These are phyloP conservation scores for Cladosporium sp. DNA, from an alignment of 2,329 filamentous ascomycete species.

Conservation along the genomic window DNA sequence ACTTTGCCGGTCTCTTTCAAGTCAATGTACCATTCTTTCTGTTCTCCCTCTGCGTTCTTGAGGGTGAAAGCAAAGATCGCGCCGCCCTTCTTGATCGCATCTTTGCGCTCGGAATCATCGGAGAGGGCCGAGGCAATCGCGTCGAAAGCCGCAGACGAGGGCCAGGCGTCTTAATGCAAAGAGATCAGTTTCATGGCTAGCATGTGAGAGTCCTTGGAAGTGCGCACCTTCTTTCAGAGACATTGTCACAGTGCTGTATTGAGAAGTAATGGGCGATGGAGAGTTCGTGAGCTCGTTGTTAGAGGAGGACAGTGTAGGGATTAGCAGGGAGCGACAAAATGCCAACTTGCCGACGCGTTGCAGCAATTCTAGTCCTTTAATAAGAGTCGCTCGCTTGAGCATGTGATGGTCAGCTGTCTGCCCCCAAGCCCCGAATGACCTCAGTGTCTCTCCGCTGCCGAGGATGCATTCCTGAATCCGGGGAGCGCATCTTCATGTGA, in stretches of 20 bases:
- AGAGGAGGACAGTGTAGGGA: too few relatives aligned
- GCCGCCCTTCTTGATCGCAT: conserved; percentile 81
- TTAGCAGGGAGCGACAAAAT: too few relatives aligned
- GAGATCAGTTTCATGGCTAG: background rate
- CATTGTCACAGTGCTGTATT: conserved; percentile 42
- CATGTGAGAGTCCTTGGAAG: background rate
- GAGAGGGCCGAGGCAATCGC: conserved; percentile 68
- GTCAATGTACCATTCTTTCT: conserved; percentile 88
- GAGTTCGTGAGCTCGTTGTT: background rate
- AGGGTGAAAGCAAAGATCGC: conserved; percentile 87
- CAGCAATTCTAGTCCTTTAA: background rate
- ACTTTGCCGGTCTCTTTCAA: conserved; percentile 85
- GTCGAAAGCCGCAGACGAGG: conserved; percentile 87
- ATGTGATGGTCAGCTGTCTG: background rate
- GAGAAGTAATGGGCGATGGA: background rate
- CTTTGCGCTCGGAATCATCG: conserved; percentile 67
- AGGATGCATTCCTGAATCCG: background rate
- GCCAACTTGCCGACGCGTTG: background rate
- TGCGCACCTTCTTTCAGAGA: conserved; percentile 64
- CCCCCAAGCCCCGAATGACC: background rate
- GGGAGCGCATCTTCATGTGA: background rate
- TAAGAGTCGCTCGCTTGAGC: background rate
- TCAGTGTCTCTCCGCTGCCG: background rate
- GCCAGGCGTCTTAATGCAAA: conserved; percentile 30
- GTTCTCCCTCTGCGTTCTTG: conserved; percentile 77